A percentile compares a stretch with the other conserved stretches of the same genome.
Evolutionary conservation across 164 flowering plant species (phyloP).

Genomic region (Dillenia suffruticosa): DNA sequence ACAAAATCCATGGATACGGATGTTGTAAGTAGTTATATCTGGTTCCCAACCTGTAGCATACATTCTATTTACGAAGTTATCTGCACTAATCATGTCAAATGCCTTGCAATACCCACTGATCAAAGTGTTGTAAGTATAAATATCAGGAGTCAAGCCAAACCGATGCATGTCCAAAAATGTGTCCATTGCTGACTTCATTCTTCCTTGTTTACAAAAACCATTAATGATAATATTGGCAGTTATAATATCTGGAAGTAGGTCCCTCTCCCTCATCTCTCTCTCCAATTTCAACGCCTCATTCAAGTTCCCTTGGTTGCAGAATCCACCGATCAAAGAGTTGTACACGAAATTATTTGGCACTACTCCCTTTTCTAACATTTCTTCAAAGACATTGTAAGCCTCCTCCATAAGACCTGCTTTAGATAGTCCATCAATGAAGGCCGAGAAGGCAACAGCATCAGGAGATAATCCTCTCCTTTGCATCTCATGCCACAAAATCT

Average conservation of each 20-base stretch:
- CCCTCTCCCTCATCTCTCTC: constrained; percentile 67
- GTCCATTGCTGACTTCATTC: constrained; percentile 55
- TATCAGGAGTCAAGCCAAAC: constrained; percentile 62
- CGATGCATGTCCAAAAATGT: constrained; percentile 50
- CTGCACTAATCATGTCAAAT: constrained; percentile 55
- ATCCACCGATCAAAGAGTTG: constrained; percentile 80
- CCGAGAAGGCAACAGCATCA: constrained; percentile 78
- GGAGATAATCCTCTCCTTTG: constrained; percentile 50
- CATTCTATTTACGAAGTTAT: constrained; percentile 44
- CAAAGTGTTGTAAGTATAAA: constrained; percentile 78
- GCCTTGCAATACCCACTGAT: constrained; percentile 70
- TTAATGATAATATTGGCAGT: constrained; percentile 74
- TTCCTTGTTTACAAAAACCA: constrained; percentile 72
- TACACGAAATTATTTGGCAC: constrained; percentile 82
- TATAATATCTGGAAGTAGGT: constrained; percentile 71
- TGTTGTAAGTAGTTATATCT: constrained; percentile 77
- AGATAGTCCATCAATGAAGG: constrained; percentile 76
- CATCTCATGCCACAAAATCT: constrained; percentile 70
- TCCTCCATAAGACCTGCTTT: constrained; percentile 63
- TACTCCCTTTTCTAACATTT: constrained; percentile 60
- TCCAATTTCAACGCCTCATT: constrained; percentile 61
- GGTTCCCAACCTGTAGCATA: constrained; percentile 54
- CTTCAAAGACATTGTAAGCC: constrained; percentile 47
- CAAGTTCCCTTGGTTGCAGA: constrained; percentile 50
- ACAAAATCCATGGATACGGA: constrained; percentile 60